Evolutionary conservation across 768 basidiomycete species (phyloP), one percentile per base, ranked within the genome.

Genomic region (Tylopilus intermedius): DNA sequence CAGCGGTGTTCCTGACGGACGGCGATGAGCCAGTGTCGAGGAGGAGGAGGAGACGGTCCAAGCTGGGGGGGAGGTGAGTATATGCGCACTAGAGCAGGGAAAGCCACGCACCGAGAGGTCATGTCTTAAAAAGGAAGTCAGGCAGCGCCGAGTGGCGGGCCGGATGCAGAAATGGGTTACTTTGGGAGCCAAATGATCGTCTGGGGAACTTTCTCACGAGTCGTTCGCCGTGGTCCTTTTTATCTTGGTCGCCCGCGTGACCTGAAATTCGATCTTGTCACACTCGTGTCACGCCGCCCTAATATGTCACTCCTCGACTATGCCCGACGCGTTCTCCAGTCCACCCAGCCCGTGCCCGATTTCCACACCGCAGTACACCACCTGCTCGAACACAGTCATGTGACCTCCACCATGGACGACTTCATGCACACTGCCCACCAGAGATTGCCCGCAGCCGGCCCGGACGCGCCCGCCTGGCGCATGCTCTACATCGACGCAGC

Each of bases 31-130:
- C 96, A 35, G 93, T 94, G 69, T 97, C 94, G 57, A 99, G 82
- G 42, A 99, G 80, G 63, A 91, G 80, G 68, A 99, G 85, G 75
- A 99, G 88, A 71, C 96, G 86, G 80, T 98, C 96, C 76, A 97
- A 84, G 76, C 94, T 95, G 63, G 5, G 49, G 49, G 0, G 49
- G 8, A n/a, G 40, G 49, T 53, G 45, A 52, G 56, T 7, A 21
- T 6, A 32, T 8, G 30, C 1, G 22, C 40, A 6, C 5, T 5
- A 22, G 24, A 22, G 0, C 39, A 15, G 32, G n/a, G n/a, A 18
- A 44, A 50, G 56, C 60, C 55, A 62, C 58, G 54, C 59, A 85
- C 87, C 87, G 84, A 60, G 87, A 89, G 70, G 86, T 86, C 87
- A 89, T 89, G 63, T 76, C 79, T 65, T 58, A 69, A 76, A 72